A percentile compares a stretch with the other conserved stretches of the same genome.
These are phyloP conservation scores for Plasmopara viticola DNA, from an alignment of 352 stramenopile species.

Conservation along the genomic window DNA sequence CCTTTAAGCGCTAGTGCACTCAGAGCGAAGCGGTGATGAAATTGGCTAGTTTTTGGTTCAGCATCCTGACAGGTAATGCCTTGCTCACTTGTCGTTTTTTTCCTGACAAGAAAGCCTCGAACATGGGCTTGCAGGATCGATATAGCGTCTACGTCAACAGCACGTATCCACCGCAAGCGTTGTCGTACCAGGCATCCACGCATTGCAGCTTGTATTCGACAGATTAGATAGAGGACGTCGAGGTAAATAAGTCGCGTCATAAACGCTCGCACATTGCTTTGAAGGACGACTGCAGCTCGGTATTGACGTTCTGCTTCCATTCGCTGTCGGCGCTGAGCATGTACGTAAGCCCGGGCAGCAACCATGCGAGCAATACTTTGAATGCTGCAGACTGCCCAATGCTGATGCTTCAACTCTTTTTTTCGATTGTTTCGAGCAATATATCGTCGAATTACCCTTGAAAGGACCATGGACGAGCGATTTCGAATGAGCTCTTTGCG, in stretches of 20 bases:
- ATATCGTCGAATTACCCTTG: slow-evolving; percentile 29
- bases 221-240: slow-evolving; percentile 72
- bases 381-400: slow-evolving; percentile 36
- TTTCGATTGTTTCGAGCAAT: slow-evolving; percentile 21
- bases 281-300: slow-evolving; percentile 41
- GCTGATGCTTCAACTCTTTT: slow-evolving; percentile 22
- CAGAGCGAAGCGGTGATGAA: neutral
- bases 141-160: slow-evolving; percentile 40
- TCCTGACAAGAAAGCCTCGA: slow-evolving; percentile 29
- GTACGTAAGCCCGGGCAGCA: slow-evolving; percentile 16
- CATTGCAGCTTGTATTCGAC: slow-evolving; percentile 67
- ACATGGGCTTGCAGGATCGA: slow-evolving; percentile 41
- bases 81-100: slow-evolving; percentile 6
- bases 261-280: slow-evolving; percentile 42
- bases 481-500: slow-evolving; percentile 15
- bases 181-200: slow-evolving; percentile 58
- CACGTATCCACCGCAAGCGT: slow-evolving; percentile 41
- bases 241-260: slow-evolving; percentile 76
- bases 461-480: slow-evolving; percentile 34
- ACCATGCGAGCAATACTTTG: slow-evolving; percentile 36
- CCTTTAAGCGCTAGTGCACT: neutral
- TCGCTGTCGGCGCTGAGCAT: slow-evolving; percentile 7
- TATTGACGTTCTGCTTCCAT: slow-evolving; percentile 13
- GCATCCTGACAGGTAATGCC: neutral
- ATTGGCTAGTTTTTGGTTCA: neutral